Evolutionary conservation across 805 yeast species (phyloP).

Genomic region (Candida rishiriensis): DNA sequence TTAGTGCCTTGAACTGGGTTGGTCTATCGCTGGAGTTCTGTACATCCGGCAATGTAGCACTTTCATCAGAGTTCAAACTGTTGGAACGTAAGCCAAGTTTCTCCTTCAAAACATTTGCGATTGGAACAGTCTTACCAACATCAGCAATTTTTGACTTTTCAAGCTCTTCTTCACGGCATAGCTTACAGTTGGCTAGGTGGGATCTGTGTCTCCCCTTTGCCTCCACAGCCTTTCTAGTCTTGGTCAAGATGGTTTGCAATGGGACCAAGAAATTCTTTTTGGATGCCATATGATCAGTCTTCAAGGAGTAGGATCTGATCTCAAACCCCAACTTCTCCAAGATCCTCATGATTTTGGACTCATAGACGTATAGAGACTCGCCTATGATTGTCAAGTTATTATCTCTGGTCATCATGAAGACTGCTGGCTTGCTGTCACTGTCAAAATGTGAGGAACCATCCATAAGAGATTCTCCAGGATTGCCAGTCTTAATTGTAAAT

Average conservation of each 20-base stretch:
- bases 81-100: too few relatives aligned
- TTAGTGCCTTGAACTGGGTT: conserved; percentile 43
- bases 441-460: neutral
- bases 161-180: too few relatives aligned
- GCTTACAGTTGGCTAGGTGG: too few relatives aligned
- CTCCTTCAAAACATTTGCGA: too few relatives aligned
- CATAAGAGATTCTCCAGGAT: too few relatives aligned
- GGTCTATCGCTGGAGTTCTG: conserved; percentile 18
- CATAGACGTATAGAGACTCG: conserved; percentile 9
- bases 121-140: too few relatives aligned
- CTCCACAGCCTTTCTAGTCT: too few relatives aligned
- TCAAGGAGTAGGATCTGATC: conserved; percentile 19
- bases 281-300: conserved; percentile 3
- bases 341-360: conserved; percentile 24
- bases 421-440: conserved; percentile 10
- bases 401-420: conserved; percentile 18
- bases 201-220: too few relatives aligned
- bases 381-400: conserved; percentile 29
- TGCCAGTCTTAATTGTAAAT: conserved; percentile 8
- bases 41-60: conserved; percentile 17
- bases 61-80: conserved; percentile 8
- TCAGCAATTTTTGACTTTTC: too few relatives aligned
- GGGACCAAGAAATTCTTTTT: conserved; percentile 12
- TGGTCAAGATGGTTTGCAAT: conserved; percentile 4
- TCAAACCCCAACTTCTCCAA: conserved; percentile 37